Evolutionary conservation across 1,139 yeast genomes (phyloP).

Genomic region (Yamadazyma mexicana): DNA sequence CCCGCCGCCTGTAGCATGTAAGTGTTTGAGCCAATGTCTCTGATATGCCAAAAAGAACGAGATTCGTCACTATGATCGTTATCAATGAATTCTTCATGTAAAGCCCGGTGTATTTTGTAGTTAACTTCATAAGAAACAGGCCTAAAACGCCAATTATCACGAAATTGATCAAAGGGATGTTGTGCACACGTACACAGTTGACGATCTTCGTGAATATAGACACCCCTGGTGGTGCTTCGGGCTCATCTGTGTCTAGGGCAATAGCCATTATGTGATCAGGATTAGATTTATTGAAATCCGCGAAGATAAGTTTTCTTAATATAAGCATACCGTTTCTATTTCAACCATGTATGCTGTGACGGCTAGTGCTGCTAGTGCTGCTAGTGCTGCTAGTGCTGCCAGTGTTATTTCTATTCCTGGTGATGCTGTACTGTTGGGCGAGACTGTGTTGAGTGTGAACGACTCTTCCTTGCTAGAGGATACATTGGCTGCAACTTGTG

Average conservation of each 20-base stretch:
- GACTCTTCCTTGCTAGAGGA: too few relatives aligned
- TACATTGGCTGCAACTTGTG: too few relatives aligned
- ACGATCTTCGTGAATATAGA: conserved; percentile 22
- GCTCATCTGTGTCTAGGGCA: neutral
- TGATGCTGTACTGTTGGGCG: too few relatives aligned
- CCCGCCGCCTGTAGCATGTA: conserved; percentile 31
- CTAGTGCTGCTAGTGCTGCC: too few relatives aligned
- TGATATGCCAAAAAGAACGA: conserved; percentile 81
- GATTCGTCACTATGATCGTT: conserved; percentile 81
- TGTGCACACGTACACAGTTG: conserved; percentile 36
- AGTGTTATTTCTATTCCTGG: too few relatives aligned
- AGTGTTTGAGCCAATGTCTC: conserved; percentile 86
- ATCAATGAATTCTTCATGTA: conserved; percentile 67
- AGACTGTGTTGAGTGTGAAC: too few relatives aligned
- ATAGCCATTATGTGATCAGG: neutral
- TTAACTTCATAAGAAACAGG: conserved; percentile 48
- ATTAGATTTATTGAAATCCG: neutral
- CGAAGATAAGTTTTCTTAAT: too few relatives aligned
- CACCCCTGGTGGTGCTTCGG: neutral
- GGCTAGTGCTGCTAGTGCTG: too few relatives aligned
- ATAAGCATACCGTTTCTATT: too few relatives aligned
- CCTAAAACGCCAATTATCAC: conserved; percentile 50
- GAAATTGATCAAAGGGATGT: conserved; percentile 56
- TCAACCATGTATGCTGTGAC: too few relatives aligned
- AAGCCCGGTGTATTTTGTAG: conserved; percentile 59